Evolutionary conservation across 2,329 filamentous ascomycete genomes (phyloP), one percentile per base, ranked within the genome.

Genomic region (Nemania diffusa): DNA sequence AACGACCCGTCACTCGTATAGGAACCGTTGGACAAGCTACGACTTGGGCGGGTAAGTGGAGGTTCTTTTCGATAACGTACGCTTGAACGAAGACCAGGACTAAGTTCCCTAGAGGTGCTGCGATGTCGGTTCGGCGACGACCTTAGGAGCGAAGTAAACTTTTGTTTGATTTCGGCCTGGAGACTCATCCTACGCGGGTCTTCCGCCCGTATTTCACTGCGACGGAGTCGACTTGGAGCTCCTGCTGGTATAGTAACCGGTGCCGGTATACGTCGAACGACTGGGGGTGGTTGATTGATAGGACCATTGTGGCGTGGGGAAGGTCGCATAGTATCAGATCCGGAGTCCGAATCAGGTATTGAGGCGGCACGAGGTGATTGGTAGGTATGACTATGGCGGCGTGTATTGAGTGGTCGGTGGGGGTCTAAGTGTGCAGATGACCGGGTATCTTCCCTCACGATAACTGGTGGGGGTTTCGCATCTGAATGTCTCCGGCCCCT

Each of bases 401-500:
- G 75, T 24, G 68, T 62, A 50, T 66, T 57, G 3, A 67, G 58
- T 17, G 73, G 71, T 4, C 66, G 73, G 46, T 64, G 75, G 26
- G 75, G 70, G 48, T 74, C 72, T 11, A 72, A 52, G 62, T 74
- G 73, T 27, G 44, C 32, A 52, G 73, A 60, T 27, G 68, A 13
- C 2, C 71, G 70, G 17, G 57, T 57, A 24, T 73, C 71, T 20
- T 80, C 73, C 20, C 78, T 72, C n/a, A 62, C 52, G 34, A 64
- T 57, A 11, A 62, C 57, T 2, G 78, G 77, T 0, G 80, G 79
- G 2, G 78, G 79, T 2, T 82, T 81, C 58, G 83, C 81, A 64
- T 87, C 85, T 2, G 85, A 85, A 73, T 85, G 84, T 75, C 85
- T 87, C 62, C 82, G 80, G 44, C 84, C 80, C 44, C 83, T 80